Conservation (phyloP, 2,329 filamentous ascomycete species). For the Graphium sp. region DNA sequence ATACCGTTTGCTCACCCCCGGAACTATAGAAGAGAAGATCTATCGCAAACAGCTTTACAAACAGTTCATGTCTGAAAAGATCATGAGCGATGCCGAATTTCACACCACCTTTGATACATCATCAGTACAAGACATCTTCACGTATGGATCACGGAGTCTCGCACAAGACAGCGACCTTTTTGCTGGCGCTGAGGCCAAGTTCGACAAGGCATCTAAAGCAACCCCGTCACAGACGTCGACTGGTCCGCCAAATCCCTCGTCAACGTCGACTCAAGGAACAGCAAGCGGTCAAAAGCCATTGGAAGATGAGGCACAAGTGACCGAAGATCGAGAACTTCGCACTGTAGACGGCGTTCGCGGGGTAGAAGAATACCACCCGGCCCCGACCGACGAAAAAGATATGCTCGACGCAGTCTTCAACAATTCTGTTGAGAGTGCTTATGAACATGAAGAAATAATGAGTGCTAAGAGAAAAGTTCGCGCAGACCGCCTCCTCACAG, state of each 20-base stretch:
- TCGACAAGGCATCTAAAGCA: conserved; percentile 5
- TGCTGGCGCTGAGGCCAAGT: conserved; percentile 59
- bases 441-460: conserved; percentile 87
- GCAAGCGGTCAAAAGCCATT: conserved; percentile 1
- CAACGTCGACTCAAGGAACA: not conserved
- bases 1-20: conserved; percentile 93
- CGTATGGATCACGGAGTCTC: conserved; percentile 43
- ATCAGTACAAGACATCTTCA: conserved; percentile 86
- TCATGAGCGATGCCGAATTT: conserved; percentile 86
- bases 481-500: conserved; percentile 63
- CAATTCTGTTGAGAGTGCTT: conserved; percentile 71
- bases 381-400: conserved; percentile 42
- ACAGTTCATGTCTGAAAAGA: conserved; percentile 93
- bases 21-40: conserved; percentile 98
- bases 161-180: conserved; percentile 74
- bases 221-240: conserved; percentile 1
- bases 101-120: conserved; percentile 78
- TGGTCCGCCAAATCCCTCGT: not conserved
- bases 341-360: conserved; percentile 27
- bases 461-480: conserved; percentile 54
- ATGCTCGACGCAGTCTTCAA: conserved; percentile 85
- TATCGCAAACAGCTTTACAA: conserved; percentile 98
- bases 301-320: conserved; percentile 12
- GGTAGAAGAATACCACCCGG: conserved; percentile 45
- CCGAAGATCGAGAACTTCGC: conserved; percentile 3